Evolutionary conservation across 2,329 filamentous ascomycete genomes (phyloP).

Genomic region (Neonectria ditissima): DNA sequence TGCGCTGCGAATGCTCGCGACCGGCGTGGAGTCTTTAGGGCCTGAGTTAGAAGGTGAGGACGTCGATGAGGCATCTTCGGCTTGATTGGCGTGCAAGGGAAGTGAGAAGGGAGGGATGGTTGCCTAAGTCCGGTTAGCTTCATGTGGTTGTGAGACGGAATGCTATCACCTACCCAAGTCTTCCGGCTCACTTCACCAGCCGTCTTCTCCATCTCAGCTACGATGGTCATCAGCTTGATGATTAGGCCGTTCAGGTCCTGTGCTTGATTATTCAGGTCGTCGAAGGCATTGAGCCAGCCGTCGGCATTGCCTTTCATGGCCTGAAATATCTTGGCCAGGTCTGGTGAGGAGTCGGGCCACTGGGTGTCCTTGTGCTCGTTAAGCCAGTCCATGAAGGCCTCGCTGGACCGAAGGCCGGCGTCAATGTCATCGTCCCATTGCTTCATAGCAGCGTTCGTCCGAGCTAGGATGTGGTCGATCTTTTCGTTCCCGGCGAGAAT

Average conservation of each 20-base stretch:
- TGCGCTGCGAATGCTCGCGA: conserved; percentile 38
- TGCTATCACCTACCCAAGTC: conserved; percentile 70
- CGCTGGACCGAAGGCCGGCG: conserved; percentile 80
- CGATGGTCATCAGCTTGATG: conserved; percentile 78
- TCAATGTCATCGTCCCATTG: conserved; percentile 83
- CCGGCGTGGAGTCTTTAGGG: conserved; percentile 26
- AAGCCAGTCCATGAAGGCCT: conserved; percentile 82
- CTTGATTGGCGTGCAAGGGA: conserved; percentile 24
- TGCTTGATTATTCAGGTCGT: conserved; percentile 79
- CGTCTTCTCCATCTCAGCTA: conserved; percentile 86
- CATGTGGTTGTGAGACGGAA: not conserved
- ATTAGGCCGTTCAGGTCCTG: conserved; percentile 77
- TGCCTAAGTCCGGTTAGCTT: conserved; percentile 37
- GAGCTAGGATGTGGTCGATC: conserved; percentile 88
- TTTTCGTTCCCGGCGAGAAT: conserved; percentile 90
- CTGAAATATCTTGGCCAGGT: conserved; percentile 78
- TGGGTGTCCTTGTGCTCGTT: conserved; percentile 71
- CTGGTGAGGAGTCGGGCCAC: conserved; percentile 68
- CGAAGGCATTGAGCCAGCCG: conserved; percentile 86
- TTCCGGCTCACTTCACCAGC: conserved; percentile 86
- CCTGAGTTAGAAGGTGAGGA: conserved; percentile 27
- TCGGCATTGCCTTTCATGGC: conserved; percentile 95
- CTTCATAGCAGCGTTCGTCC: conserved; percentile 80
- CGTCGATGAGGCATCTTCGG: conserved; percentile 21
- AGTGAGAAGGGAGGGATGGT: conserved; percentile 44